Evolutionary conservation across 1,139 yeast species (phyloP), one percentile per base, ranked within the genome.

Genomic region (Pneumocystis oryctolagi): DNA sequence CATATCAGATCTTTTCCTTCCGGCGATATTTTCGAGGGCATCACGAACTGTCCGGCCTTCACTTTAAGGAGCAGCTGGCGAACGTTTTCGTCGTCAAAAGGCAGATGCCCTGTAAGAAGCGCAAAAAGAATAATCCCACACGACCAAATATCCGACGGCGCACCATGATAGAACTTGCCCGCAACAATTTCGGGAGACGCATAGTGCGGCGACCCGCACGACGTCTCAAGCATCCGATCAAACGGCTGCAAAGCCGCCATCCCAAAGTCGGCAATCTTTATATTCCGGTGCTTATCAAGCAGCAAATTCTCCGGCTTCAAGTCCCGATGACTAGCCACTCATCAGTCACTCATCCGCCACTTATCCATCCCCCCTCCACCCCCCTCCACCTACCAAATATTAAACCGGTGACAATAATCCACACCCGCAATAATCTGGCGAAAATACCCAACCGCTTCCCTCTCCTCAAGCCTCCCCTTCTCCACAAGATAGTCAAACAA

Each of bases 241-340:
- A 83, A 82, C 56, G 95, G 85, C 73, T 92, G 98, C 61, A 92
- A 77, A 1, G 98, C 98, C n/a, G 99, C 98, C 98, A 92, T 94
- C 56, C 99, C 99, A 73, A 92, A 92, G 75, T 92, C 99, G 18
- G 99, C 98, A 69, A 92, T 90, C 73, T 92, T 92, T 74, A 92
- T 89, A 73, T 88, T 89, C 68, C 85, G 83, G 73, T 88, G 82
- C 73, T 86, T 85, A 75, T 94, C 98, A 60, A 92, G 78, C 61
- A 92, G 77, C 68, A 92, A 78, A 74, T 92, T 92, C 73, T 92
- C 99, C 0, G 98, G 98, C 73, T 92, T 92, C 71, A 92, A 79
- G 73, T 92, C 99, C 67, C 99, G 83, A 74, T 92, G 99, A 72
- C 92, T 87, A 5, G 20, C 31, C 6, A n/a, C 5, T 55, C 5